Conservation (phyloP, 192 early-diverging fungal genomes). For the Anaeromyces robustus region DNA sequence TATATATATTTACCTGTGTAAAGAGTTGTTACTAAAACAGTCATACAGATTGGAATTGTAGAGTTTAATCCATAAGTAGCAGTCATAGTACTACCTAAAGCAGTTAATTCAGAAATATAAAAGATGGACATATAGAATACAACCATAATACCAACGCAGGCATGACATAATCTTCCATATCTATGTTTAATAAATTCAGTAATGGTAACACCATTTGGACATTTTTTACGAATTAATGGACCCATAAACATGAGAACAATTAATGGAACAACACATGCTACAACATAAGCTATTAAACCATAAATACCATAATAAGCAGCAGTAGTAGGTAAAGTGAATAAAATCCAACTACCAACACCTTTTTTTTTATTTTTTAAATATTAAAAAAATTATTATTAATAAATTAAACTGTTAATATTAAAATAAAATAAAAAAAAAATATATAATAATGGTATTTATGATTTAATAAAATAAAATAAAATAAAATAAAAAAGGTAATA, state of each 20-base stretch:
- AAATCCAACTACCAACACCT: slow-evolving; percentile 41
- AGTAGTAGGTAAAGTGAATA: slow-evolving; percentile 48
- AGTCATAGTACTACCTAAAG: slow-evolving; percentile 37
- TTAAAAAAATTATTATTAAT: no score
- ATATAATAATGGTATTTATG: no score
- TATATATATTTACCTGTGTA: slow-evolving; percentile 22
- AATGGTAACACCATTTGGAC: slow-evolving; percentile 45
- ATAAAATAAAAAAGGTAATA: no score
- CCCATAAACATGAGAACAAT: slow-evolving; percentile 40
- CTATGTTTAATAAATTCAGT: slow-evolving; percentile 47
- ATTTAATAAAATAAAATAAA: no score
- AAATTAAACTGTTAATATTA: no score
- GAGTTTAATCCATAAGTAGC: slow-evolving; percentile 34
- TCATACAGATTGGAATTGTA: slow-evolving; percentile 33
- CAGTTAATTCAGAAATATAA: slow-evolving; percentile 48
- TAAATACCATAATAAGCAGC: slow-evolving; percentile 47
- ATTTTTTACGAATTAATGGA: slow-evolving; percentile 34
- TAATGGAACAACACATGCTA: slow-evolving; percentile 42
- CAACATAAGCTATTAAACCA: slow-evolving; percentile 45
- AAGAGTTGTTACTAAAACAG: slow-evolving; percentile 45
- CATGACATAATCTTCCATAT: slow-evolving; percentile 38
- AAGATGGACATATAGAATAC: slow-evolving; percentile 46
- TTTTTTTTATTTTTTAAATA: no score
- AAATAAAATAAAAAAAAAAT: no score
- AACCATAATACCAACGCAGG: slow-evolving; percentile 33